Evolutionary conservation across 2,329 filamentous ascomycete genomes (phyloP).

Genomic region (Samsoniella hepiali): DNA sequence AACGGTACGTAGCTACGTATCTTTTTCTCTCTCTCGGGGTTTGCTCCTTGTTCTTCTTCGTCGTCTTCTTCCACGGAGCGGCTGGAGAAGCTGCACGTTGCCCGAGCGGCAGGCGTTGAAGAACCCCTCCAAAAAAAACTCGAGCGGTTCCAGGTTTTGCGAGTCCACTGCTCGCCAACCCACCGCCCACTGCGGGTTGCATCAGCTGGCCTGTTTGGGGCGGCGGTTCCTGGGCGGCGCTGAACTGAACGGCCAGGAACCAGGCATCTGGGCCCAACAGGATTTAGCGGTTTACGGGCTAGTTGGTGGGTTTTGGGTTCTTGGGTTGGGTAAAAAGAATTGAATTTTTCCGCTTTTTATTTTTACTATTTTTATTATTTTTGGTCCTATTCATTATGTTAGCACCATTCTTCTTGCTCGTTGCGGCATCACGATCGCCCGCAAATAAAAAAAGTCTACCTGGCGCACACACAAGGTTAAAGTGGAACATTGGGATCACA

Average conservation of each 20-base stretch:
- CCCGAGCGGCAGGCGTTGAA: not conserved
- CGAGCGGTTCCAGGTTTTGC: not conserved
- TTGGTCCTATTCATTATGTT: not conserved
- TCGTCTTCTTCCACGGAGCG: not conserved
- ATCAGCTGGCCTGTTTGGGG: conserved; percentile 6
- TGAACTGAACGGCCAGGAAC: conserved; percentile 1
- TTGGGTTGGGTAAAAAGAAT: conserved; percentile 14
- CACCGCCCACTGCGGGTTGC: not conserved
- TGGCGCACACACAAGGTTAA: not conserved
- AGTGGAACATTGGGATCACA: conserved; percentile 1
- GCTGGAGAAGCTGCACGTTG: conserved; percentile 1
- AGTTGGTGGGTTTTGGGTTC: not conserved
- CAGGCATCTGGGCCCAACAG: conserved; percentile 2
- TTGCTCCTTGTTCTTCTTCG: not conserved
- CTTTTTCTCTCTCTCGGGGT: not conserved
- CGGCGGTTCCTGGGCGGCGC: conserved; percentile 7
- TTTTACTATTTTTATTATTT: not conserved
- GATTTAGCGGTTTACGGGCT: not conserved
- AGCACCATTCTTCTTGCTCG: not conserved
- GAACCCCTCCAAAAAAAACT: not conserved
- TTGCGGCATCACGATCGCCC: conserved; percentile 13
- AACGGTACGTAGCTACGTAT: conserved; percentile 14
- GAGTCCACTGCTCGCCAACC: not conserved
- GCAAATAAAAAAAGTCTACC: not conserved
- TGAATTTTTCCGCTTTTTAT: not conserved